Evolutionary conservation across 306 rosid genomes (phyloP).

Genomic region (Carpinus viminea): DNA sequence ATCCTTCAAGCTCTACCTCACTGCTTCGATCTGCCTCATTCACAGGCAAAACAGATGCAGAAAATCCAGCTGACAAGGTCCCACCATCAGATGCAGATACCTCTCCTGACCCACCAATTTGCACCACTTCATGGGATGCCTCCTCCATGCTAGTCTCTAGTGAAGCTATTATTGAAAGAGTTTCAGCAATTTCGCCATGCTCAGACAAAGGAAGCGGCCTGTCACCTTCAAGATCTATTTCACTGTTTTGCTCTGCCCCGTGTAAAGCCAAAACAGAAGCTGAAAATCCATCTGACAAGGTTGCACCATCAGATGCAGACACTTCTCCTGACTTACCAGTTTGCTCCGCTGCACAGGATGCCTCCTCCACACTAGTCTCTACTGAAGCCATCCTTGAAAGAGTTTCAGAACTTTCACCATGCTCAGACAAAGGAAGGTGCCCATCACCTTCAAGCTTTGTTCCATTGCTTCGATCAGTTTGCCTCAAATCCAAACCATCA

Average conservation of each 20-base stretch:
- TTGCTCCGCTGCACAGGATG: conserved; percentile 37
- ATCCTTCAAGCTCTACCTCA: conserved; percentile 46
- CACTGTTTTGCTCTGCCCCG: conserved; percentile 28
- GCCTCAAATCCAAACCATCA: conserved; percentile 51
- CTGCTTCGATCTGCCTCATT: conserved; percentile 25
- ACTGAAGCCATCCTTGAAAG: conserved; percentile 32
- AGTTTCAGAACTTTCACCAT: conserved; percentile 37
- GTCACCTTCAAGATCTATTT: conserved; percentile 44
- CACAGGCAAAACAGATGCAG: conserved; percentile 31
- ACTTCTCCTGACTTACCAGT: conserved; percentile 37
- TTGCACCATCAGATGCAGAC: conserved; percentile 37
- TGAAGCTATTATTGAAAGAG: conserved; percentile 34
- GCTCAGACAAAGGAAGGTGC: conserved; percentile 35
- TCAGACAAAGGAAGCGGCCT: conserved; percentile 34
- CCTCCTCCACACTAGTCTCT: conserved; percentile 33
- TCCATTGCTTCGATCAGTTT: conserved; percentile 40
- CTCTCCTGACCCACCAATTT: conserved; percentile 37
- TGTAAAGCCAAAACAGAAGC: conserved; percentile 29
- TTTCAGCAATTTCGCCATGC: conserved; percentile 35
- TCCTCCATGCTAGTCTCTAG: conserved; percentile 34
- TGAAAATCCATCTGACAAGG: conserved; percentile 37
- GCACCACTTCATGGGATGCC: conserved; percentile 35
- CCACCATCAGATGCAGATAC: conserved; percentile 39
- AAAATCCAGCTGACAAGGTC: conserved; percentile 35
- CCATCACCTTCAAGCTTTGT: conserved; percentile 41